These are phyloP conservation scores for Racocetra persica DNA, from an alignment of 371 early-diverging fungal species.

Conservation along the genomic window DNA sequence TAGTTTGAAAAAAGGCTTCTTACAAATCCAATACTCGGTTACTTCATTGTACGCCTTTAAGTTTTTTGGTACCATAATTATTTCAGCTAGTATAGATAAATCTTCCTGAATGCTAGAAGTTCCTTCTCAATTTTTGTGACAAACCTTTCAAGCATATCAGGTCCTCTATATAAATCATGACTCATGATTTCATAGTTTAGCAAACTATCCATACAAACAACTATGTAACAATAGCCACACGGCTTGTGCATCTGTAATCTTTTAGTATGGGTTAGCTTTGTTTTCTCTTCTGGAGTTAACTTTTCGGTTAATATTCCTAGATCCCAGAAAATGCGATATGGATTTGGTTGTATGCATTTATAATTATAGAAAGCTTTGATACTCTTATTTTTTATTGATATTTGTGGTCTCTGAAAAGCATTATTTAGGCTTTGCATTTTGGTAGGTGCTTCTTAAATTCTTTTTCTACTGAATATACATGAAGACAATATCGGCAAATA, in stretches of 20 bases:
- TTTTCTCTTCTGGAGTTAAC: constrained; percentile 17
- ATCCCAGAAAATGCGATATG: constrained; percentile 19
- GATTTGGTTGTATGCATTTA: constrained; percentile 36
- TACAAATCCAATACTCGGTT: constrained; percentile 2
- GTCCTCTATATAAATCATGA: constrained; percentile 36
- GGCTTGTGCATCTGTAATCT: constrained; percentile 30
- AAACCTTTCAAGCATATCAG: constrained; percentile 24
- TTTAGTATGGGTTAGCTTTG: constrained; percentile 29
- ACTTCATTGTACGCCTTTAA: neutral
- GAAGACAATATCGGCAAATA: neutral
- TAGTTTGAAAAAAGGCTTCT: neutral
- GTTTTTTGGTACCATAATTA: constrained; percentile 19
- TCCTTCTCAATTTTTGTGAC: constrained; percentile 10
- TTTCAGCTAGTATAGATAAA: too few species aligned
- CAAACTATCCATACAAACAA: constrained; percentile 25
- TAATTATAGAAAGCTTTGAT: constrained; percentile 28
- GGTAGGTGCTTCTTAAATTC: neutral
- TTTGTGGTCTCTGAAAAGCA: neutral
- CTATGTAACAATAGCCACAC: constrained; percentile 29
- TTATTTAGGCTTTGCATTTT: neutral
- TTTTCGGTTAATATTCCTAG: constrained; percentile 3
- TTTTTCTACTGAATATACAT: constrained; percentile 28
- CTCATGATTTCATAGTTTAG: constrained; percentile 32
- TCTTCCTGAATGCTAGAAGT: too few species aligned
- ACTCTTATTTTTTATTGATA: neutral